These are phyloP conservation scores for Xylaria sp. DNA, from an alignment of 2,329 filamentous ascomycete species.

Conservation along the genomic window DNA sequence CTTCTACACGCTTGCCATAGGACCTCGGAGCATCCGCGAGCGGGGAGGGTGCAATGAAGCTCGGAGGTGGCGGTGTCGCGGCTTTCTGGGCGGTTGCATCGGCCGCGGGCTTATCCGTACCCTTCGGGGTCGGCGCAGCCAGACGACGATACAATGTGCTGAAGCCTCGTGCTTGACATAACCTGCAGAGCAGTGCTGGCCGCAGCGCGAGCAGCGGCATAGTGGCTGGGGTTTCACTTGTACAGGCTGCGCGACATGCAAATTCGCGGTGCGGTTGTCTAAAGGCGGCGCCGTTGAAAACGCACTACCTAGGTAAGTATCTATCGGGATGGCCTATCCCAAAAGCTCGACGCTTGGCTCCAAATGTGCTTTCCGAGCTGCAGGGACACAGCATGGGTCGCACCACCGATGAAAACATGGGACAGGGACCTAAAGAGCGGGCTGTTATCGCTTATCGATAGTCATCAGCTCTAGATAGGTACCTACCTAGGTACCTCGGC, in stretches of 20 bases:
- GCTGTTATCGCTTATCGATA: constrained; percentile 25
- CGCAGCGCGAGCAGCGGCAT: constrained; percentile 37
- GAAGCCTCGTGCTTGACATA: constrained; percentile 60
- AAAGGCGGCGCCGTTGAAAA: neutral
- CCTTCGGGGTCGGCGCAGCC: constrained; percentile 37
- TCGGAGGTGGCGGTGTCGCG: constrained; percentile 13
- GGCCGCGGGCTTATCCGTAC: constrained; percentile 25
- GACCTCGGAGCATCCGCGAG: constrained; percentile 64
- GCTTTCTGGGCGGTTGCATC: constrained; percentile 22
- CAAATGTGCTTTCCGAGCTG: constrained; percentile 24
- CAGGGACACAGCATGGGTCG: constrained; percentile 30
- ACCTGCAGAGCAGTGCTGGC: constrained; percentile 50
- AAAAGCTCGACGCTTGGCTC: constrained; percentile 8
- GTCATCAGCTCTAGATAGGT: neutral
- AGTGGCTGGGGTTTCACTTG: neutral
- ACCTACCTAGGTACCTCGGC: neutral
- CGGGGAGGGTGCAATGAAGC: constrained; percentile 46
- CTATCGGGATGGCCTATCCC: neutral
- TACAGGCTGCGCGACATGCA: neutral
- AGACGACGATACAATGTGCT: constrained; percentile 50
- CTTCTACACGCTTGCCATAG: constrained; percentile 60
- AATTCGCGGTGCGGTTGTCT: neutral
- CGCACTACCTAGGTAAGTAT: constrained; percentile 5
- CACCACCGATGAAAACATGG: neutral
- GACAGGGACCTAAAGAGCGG: neutral